Conservation (phyloP, 768 basidiomycete genomes). For the Crepidotus variabilis region DNA sequence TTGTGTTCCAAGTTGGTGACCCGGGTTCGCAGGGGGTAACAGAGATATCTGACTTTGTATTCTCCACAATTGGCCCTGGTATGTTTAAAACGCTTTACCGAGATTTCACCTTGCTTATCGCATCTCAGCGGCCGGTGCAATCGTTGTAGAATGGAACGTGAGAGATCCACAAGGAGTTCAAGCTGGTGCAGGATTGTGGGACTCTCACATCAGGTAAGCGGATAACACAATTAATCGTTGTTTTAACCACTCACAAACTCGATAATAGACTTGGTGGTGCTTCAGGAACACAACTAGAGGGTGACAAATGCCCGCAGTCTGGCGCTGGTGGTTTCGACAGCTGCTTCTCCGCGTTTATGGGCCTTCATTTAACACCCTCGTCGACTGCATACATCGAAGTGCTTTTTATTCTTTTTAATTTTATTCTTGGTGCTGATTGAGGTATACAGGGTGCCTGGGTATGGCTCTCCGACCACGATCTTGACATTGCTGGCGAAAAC, state of each 20-base stretch:
- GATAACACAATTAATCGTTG: too few relatives aligned
- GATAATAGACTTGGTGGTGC: conserved; percentile 30
- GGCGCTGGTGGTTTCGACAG: conserved; percentile 34
- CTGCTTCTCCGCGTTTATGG: conserved; percentile 68
- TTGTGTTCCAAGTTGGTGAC: conserved; percentile 48
- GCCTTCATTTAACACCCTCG: conserved; percentile 51
- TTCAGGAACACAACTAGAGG: conserved; percentile 52
- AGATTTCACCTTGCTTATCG: too few relatives aligned
- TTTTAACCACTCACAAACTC: too few relatives aligned
- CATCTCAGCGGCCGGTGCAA: conserved; percentile 42
- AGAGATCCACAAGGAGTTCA: conserved; percentile 43
- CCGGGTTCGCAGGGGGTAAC: conserved; percentile 39
- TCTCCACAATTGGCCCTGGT: conserved; percentile 50
- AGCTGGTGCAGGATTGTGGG: conserved; percentile 49
- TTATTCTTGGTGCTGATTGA: not conserved
- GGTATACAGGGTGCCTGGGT: conserved; percentile 60
- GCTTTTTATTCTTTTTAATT: not conserved
- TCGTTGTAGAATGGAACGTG: conserved; percentile 63
- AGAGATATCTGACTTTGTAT: conserved; percentile 66
- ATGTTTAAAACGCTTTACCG: not conserved
- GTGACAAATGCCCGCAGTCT: conserved; percentile 37
- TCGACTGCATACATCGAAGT: conserved; percentile 63
- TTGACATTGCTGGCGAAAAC: conserved; percentile 47
- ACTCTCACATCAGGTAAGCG: conserved; percentile 42
- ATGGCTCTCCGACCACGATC: conserved; percentile 79